Evolutionary conservation across 371 early-diverging fungal genomes (phyloP), one percentile per base, ranked within the genome.

Genomic region (Lichtheimia hyalospora): DNA sequence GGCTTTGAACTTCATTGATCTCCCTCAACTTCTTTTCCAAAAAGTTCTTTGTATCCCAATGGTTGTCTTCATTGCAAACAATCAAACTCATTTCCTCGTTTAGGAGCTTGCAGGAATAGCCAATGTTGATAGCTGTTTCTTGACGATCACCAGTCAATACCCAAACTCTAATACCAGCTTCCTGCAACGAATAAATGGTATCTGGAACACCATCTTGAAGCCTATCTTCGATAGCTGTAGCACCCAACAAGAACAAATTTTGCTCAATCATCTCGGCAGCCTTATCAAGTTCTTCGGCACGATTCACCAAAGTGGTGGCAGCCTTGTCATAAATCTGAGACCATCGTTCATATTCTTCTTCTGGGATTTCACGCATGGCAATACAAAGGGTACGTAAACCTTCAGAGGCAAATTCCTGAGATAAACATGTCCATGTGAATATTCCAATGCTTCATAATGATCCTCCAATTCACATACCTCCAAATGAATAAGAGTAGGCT

Each of bases 181-280:
- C 90, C 55, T 91, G 92, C 52, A 99, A 77, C n/a, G 93, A 93
- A 66, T 91, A 87, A 59, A 99, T 96, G 0, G 99, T 96, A 61
- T 96, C 94, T 5, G 96, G 95, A 1, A 98, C 99, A 58, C 95
- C 95, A 59, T 98, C 98, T 83, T 99, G 99, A 8, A 99, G 78
- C 71, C 91, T 92, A 74, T 99, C 99, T 79, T 99, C 99, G 67
- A 99, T 98, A 14, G 98, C 99, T 3, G 99, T 97, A 0, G 97
- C 96, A 10, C 99, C 99, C 25, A 99, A 65, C 59, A 96, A 76
- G 46, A 90, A 88, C 67, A 98, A 63, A 57, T 96, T 87, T 66
- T 92, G 89, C 67, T 98, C 99, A 63, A 98, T 97, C 75, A 94
- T 67, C 66, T 97, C 98, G 0, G 96, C 96, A 7, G 92, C 96